Evolutionary conservation across 371 early-diverging fungal species (phyloP).

Genomic region (Mortierella sp.): DNA sequence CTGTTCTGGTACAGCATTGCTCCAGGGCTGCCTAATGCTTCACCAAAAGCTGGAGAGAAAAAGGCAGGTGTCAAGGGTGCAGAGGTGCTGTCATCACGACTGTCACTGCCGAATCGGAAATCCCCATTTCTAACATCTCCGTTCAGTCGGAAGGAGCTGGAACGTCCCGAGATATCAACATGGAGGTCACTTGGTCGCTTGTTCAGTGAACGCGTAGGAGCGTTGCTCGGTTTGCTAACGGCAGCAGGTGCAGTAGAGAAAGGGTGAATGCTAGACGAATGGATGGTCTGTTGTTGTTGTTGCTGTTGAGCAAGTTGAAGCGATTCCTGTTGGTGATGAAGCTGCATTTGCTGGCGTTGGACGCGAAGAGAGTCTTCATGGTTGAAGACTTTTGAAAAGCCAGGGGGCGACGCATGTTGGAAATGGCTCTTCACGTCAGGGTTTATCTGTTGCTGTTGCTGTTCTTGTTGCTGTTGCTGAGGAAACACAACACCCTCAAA

Average conservation of each 20-base stretch:
- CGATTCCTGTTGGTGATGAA: constrained; percentile 27
- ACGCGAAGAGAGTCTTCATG: constrained; percentile 17
- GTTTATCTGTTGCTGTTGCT: constrained; percentile 29
- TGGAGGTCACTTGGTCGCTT: constrained; percentile 51
- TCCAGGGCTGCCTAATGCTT: constrained; percentile 64
- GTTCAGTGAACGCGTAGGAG: constrained; percentile 37
- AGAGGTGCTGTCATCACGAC: constrained; percentile 26
- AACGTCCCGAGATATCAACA: constrained; percentile 51
- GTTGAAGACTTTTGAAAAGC: constrained; percentile 35
- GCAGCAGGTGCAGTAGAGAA: constrained; percentile 25
- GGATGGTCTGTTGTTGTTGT: constrained; percentile 21
- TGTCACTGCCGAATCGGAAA: constrained; percentile 45
- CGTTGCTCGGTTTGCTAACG: constrained; percentile 14
- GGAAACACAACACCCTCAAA: constrained; percentile 40
- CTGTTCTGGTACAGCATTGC: constrained; percentile 47
- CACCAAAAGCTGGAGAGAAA: constrained; percentile 76
- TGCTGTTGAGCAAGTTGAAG: constrained; percentile 23
- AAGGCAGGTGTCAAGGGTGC: constrained; percentile 70
- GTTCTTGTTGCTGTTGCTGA: too few relatives aligned
- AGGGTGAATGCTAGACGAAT: constrained; percentile 26
- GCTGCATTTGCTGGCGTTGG: constrained; percentile 34
- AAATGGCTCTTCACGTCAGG: constrained; percentile 41
- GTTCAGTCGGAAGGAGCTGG: constrained; percentile 46
- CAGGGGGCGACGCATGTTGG: constrained; percentile 35
- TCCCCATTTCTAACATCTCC: constrained; percentile 52